Evolutionary conservation across 2,329 filamentous ascomycete genomes (phyloP), one percentile per base, ranked within the genome.

Genomic region (Purpureocillium lavendulum): DNA sequence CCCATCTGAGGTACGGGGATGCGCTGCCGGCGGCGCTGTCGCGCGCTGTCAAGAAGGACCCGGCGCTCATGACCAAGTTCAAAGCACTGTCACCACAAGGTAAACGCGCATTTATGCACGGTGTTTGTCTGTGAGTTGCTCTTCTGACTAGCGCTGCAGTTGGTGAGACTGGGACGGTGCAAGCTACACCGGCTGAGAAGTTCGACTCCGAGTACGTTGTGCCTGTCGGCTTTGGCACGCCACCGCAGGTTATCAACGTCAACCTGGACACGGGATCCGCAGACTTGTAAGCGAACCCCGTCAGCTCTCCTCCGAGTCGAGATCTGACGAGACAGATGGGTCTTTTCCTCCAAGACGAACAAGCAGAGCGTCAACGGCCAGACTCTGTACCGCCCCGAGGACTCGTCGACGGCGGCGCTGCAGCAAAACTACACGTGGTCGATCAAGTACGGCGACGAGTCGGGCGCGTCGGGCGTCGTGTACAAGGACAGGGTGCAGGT

Each of bases 211-310:
- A 80, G 53, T 82, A 80, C 41, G 61, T 80, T 24, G 70, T 73
- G 40, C 75, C 80, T 0, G 75, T 87, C 35, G 69, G 65, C 2
- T 65, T 87, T 45, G 84, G 83, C 33, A 71, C 53, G 2, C 69
- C 69, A 6, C 47, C 56, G 6, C 77, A 81, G 49, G 73, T 64
- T 3, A 55, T 86, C 45, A 71, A 77, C 43, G 57, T 88, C 44
- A 81, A 86, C 54, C 73, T 88, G 44, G 84, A 88, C 48, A 88
- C 84, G 12, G 62, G 62, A 4, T 65, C 62, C 11, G 49, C 81
- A 69, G 45, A 82, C 68, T 46, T 65, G 61, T 62, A 52, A 53
- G 59, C 41, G 15, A 6, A 1, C 7, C 16, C 6, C 2, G 14
- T 3, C n/a, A 29, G 7, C 8, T 16, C 18, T 7, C 4, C 15